phyloP scores from a whole-genome alignment of 495 filamentous ascomycete species.

The Penicillium arizonense region DNA sequence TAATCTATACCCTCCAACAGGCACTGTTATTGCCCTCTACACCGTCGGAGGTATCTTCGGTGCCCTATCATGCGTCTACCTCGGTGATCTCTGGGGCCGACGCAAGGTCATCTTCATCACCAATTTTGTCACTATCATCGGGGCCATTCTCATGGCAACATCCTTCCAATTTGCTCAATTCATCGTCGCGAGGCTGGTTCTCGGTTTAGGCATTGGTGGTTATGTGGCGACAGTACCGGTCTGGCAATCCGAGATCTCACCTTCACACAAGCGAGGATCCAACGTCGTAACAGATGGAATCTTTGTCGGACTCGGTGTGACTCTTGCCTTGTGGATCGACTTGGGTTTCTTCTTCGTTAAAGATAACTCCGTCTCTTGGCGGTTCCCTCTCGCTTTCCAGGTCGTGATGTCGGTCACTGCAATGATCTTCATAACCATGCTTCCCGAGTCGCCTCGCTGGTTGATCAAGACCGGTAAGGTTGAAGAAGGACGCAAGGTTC shows the following conservation, averaged over 20 bases:
- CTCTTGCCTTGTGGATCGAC: constrained; percentile 42
- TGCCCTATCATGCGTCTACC: constrained; percentile 27
- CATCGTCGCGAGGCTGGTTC: constrained; percentile 50
- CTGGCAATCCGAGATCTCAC: constrained; percentile 49
- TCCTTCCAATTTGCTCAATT: constrained; percentile 32
- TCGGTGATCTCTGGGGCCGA: constrained; percentile 28
- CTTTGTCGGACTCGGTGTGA: constrained; percentile 55
- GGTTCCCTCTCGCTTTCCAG: constrained; percentile 49
- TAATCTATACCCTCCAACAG: constrained; percentile 1
- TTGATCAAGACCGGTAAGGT: constrained; percentile 51
- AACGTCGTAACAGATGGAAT: constrained; percentile 39
- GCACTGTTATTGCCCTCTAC: constrained; percentile 32
- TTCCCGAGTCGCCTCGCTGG: constrained; percentile 61
- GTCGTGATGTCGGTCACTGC: constrained; percentile 59
- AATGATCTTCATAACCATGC: constrained; percentile 53
- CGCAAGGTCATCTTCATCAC: constrained; percentile 29
- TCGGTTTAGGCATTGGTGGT: constrained; percentile 59
- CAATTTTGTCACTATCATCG: constrained; percentile 30
- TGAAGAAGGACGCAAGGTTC: constrained; percentile 44
- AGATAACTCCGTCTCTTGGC: constrained; percentile 44
- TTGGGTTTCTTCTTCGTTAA: constrained; percentile 45
- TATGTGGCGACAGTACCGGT: constrained; percentile 40
- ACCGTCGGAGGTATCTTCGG: constrained; percentile 33
- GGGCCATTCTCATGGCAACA: constrained; percentile 42
- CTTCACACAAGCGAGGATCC: constrained; percentile 37